Percentiles rank a stretch among this genome's conserved stretches.
Evolutionary conservation across 2,329 filamentous ascomycete genomes (phyloP).

Genomic region (Ophiosphaerella korrae): DNA sequence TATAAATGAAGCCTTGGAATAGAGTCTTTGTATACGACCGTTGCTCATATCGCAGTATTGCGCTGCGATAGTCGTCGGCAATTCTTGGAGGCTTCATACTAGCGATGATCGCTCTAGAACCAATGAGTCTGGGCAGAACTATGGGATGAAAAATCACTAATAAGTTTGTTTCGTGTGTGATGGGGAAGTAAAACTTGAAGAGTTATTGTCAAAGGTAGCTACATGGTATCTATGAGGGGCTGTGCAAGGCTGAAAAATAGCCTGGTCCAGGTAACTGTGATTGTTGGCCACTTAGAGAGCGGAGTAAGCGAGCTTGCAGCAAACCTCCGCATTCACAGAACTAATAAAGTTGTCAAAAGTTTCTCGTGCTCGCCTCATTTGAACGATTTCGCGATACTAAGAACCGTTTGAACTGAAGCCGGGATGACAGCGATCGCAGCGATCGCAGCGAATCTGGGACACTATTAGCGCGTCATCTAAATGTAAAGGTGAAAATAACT

Average conservation of each 20-base stretch:
- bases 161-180: not conserved
- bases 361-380: not conserved
- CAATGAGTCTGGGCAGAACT: not conserved
- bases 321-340: not conserved
- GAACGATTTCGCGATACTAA: slow-evolving; percentile 27
- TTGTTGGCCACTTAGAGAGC: not conserved
- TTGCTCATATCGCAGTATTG: slow-evolving; percentile 3
- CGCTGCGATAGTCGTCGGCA: slow-evolving; percentile 2
- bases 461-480: not conserved
- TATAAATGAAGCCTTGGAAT: slow-evolving; percentile 10
- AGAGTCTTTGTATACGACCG: slow-evolving; percentile 13
- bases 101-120: not conserved
- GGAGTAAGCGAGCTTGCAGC: slow-evolving; percentile 4
- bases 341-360: too few species aligned
- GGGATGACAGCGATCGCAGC: slow-evolving; percentile 22
- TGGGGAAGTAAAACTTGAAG: not conserved
- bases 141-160: not conserved
- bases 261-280: not conserved
- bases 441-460: slow-evolving; percentile 24
- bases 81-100: slow-evolving; percentile 4
- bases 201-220: not conserved
- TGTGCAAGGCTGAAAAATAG: slow-evolving; percentile 6
- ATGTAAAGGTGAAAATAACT: not conserved
- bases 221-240: not conserved
- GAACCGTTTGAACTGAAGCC: slow-evolving; percentile 22